These are phyloP conservation scores for Sclerotinia trifoliorum DNA, from an alignment of 2,329 filamentous ascomycete genomes.

Conservation along the genomic window DNA sequence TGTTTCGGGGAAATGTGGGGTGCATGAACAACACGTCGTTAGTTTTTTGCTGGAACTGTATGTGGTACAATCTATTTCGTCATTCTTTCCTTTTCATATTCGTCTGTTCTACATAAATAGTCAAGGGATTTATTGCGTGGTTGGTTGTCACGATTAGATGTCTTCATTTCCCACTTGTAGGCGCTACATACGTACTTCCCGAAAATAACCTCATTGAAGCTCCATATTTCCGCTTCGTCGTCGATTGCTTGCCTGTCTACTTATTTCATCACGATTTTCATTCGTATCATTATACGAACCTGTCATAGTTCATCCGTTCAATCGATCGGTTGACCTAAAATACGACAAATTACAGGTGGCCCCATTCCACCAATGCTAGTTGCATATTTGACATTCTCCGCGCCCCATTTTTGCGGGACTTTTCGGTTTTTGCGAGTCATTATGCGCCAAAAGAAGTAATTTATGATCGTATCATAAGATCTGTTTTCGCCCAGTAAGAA, in stretches of 20 bases:
- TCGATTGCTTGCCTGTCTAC: background rate
- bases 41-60: background rate
- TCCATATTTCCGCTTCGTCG: background rate
- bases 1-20: constrained; percentile 7
- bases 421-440: background rate
- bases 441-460: background rate
- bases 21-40: background rate
- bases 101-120: background rate
- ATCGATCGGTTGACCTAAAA: background rate
- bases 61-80: background rate
- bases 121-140: background rate
- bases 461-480: background rate
- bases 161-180: too few species aligned
- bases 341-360: background rate
- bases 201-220: background rate
- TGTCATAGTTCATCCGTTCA: background rate
- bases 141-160: background rate
- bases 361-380: background rate
- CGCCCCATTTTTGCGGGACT: background rate
- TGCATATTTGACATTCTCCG: background rate
- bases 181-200: background rate
- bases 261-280: background rate
- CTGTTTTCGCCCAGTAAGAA: background rate
- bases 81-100: too few species aligned
- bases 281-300: background rate